Base-by-base conservation (phyloP, 2,329 filamentous ascomycete species). In the Purpureocillium lavendulum region DNA sequence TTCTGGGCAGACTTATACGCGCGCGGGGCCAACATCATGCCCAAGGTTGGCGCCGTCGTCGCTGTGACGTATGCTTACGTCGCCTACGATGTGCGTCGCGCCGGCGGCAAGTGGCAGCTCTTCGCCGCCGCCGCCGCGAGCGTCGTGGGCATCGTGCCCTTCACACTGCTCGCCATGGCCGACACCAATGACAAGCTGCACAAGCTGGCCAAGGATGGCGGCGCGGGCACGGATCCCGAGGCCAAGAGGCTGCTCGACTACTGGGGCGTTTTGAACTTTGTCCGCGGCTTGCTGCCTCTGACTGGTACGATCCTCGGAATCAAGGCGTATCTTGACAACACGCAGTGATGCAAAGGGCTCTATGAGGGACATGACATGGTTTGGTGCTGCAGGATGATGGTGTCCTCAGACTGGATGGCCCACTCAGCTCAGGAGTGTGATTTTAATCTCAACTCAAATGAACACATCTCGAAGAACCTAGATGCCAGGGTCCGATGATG, bases 81-180 rank as follows among this genome's bases (percentile, higher is more conserved):
- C 7, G 59, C 65, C 8, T 67, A 64, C 32, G 49, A 58, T 24
- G 50, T 54, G 3, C 42, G 42, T 21, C 34, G 47, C 10, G 47
- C 48, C 9, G 54, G 54, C 1, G 46, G 46, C 2, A 42, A 42
- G 18, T 67, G 64, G 65, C 50, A 48, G 36, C 55, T 58, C 2
- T 59, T 59, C 36, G 51, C 48, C 8, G 52, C 48, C 1, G 62
- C 58, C 0, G 63, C 49, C 10, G 49, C 39, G 9, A 50, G 62
- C 31, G 54, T 59, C n/a, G 21, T 65, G 6, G 48, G 44, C 28
- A 66, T 67, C 29, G 53, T 67, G 24, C 64, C 65, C 1, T 69
- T 58, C 34, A 69, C 65, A 1, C 2, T 59, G 10, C n/a, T 51
- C 16, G 45, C 58, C 33, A 67, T 69, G 60, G 48, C 39, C 11